Evolutionary conservation across 352 stramenopile genomes (phyloP), one percentile per base, ranked within the genome.

Genomic region (Phytophthora syringae): DNA sequence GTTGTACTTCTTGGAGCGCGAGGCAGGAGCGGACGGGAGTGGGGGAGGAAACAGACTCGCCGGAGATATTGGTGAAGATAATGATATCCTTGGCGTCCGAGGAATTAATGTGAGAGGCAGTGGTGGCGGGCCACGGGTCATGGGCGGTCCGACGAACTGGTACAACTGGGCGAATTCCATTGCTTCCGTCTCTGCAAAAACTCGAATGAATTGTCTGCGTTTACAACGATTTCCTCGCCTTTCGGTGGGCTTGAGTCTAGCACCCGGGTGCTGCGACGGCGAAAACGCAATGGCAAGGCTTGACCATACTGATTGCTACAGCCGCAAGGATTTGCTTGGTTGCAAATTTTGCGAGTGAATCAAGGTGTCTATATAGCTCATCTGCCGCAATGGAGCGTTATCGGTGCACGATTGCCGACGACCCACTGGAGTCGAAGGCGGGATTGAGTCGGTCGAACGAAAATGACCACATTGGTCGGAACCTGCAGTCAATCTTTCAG

Each of bases 151-250:
- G 5, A 74, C 66, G 21, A 74, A 74, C 27, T 67, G 44, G 28
- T 74, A 74, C 22, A 74, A 43, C 30, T 67, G 54, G 22, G 70
- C 56, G 39, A 74, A 74, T 40, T 74, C 50, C 60, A 74, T 70
- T 59, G 48, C 34, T 16, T 43, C 10, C n/a, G 43, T 56, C 22
- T 20, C 32, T 18, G 54, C 45, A 67, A 67, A 66, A 66, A 44
- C 20, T 57, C 40, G 27, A 70, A 74, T 74, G 59, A 61, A n/a
- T n/a, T n/a, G n/a, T n/a, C n/a, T n/a, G n/a, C n/a, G 16, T 6
- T 5, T 16, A 40, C 10, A 15, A 5, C 12, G 34, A 18, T 40
- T 40, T 15, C 10, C 34, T 40, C 34, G 34, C n/a, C n/a, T n/a
- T n/a, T n/a, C n/a, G n/a, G n/a, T n/a, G n/a, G n/a, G n/a, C n/a